Base-by-base conservation (phyloP, 2,329 filamentous ascomycete species). In the Colletotrichum spinosum region DNA sequence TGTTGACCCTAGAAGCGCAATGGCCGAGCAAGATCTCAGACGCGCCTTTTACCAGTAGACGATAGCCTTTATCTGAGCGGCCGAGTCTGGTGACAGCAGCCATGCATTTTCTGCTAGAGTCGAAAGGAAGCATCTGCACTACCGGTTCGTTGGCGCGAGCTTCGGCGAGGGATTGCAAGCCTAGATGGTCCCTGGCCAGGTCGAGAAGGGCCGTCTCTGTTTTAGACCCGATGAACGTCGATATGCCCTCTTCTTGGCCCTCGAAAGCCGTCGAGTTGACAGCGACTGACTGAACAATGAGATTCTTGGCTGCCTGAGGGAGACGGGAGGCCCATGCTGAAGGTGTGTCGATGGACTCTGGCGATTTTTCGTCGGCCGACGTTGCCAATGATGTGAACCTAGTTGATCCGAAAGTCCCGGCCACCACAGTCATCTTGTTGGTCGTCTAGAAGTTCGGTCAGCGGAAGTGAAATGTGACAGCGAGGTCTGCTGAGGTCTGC, bases 181-280 rank as follows among this genome's bases (percentile, higher is more conserved):
- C 90, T 11, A 93, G 80, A 72, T 87, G 81, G 52, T 90, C 86
- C 52, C 85, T 84, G n/a, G 90, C 88, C 72, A 93, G 92, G 37
- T 83, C 81, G 12, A 94, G 82, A 11, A 94, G 81, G 34, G 91
- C 91, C 2, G 90, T 92, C 73, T 94, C 91, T 0, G 91, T 94
- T 77, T 93, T 93, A 5, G 91, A 93, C 39, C 91, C 91, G 68
- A 93, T 84, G 70, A 92, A 93, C 0, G 84, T 80, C 15, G 76
- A 69, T 64, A 82, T 80, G 34, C 88, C 88, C 41, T 89, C 83
- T 50, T 86, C 83, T 51, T 90, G 86, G 6, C 85, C 84, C 72
- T 91, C 88, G 69, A 92, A 92, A 1, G 90, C 88, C 1, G 89
- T 90, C 0, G 89, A 91, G 73, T 91, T 92, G 68, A 90, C 78